Evolutionary conservation across 2,329 filamentous ascomycete genomes (phyloP).

Genomic region (Penicillium sp.): DNA sequence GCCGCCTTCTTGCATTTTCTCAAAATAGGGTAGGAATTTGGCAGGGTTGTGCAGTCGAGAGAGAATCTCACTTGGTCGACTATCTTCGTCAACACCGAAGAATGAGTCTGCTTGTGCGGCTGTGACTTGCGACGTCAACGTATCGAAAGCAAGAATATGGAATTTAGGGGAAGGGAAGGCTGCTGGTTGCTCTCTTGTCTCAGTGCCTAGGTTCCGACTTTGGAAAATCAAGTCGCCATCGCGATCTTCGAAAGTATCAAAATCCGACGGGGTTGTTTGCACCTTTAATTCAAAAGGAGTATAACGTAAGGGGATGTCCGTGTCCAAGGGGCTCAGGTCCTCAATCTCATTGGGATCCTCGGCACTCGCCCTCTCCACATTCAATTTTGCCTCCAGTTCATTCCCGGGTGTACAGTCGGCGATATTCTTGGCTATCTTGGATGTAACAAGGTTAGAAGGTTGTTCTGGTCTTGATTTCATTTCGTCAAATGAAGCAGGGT

Average conservation of each 20-base stretch:
- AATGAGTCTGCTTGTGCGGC: conserved; percentile 36
- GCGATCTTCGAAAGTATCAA: conserved; percentile 6
- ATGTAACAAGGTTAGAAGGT: neutral
- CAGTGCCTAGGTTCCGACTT: neutral
- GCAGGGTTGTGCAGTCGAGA: conserved; percentile 39
- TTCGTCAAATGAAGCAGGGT: neutral
- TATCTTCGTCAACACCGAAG: conserved; percentile 22
- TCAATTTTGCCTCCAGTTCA: conserved; percentile 11
- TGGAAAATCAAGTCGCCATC: conserved; percentile 10
- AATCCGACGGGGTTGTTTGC: neutral
- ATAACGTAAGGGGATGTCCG: conserved; percentile 14
- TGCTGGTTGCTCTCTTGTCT: neutral
- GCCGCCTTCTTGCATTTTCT: conserved; percentile 38
- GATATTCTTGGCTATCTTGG: neutral
- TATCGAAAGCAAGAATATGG: conserved; percentile 41
- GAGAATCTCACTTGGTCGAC: conserved; percentile 36
- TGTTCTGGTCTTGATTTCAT: neutral
- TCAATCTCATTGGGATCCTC: neutral
- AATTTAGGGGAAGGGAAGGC: conserved; percentile 18
- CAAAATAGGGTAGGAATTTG: conserved; percentile 43
- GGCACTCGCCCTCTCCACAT: conserved; percentile 1
- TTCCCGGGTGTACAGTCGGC: conserved; percentile 13
- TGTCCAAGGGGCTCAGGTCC: conserved; percentile 1
- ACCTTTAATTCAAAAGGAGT: neutral
- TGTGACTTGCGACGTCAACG: conserved; percentile 28